These are phyloP conservation scores for Podila horticola DNA, from an alignment of 192 early-diverging fungal species.

Conservation along the genomic window DNA sequence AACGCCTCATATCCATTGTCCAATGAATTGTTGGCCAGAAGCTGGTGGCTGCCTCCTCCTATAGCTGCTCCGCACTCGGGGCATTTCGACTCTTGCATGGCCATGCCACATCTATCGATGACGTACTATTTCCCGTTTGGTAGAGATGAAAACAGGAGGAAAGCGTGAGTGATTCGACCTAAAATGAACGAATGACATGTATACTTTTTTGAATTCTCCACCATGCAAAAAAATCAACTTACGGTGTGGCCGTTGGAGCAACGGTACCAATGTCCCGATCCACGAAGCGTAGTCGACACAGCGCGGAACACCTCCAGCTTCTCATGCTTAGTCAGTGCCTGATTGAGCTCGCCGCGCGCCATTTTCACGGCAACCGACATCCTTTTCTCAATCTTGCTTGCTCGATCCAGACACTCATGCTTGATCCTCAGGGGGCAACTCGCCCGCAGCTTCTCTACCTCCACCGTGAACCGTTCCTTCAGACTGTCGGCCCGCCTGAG, in stretches of 20 bases:
- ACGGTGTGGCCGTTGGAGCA: constrained; percentile 57
- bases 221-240: constrained; percentile 8
- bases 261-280: constrained; percentile 55
- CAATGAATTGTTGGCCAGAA: constrained; percentile 16
- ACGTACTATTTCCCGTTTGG: constrained; percentile 34
- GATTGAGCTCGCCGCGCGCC: constrained; percentile 15
- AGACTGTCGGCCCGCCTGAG: neutral
- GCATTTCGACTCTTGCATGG: constrained; percentile 46
- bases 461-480: constrained; percentile 4
- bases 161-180: too few species aligned
- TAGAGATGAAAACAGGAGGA: too few species aligned
- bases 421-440: constrained; percentile 18
- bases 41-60: constrained; percentile 43
- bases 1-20: constrained; percentile 12
- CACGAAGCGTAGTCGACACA: constrained; percentile 14
- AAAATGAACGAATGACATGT: too few species aligned
- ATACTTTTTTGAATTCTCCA: too few species aligned
- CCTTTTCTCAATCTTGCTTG: constrained; percentile 15
- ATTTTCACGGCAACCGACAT: constrained; percentile 11
- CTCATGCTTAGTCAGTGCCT: constrained; percentile 26
- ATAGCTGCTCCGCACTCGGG: constrained; percentile 53
- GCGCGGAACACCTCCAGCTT: constrained; percentile 47
- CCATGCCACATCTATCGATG: constrained; percentile 53
- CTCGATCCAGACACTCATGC: constrained; percentile 4
- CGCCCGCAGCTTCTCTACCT: neutral